These are phyloP conservation scores for Tolypocladium endophyticum DNA, from an alignment of 2,329 filamentous ascomycete genomes.

Conservation along the genomic window DNA sequence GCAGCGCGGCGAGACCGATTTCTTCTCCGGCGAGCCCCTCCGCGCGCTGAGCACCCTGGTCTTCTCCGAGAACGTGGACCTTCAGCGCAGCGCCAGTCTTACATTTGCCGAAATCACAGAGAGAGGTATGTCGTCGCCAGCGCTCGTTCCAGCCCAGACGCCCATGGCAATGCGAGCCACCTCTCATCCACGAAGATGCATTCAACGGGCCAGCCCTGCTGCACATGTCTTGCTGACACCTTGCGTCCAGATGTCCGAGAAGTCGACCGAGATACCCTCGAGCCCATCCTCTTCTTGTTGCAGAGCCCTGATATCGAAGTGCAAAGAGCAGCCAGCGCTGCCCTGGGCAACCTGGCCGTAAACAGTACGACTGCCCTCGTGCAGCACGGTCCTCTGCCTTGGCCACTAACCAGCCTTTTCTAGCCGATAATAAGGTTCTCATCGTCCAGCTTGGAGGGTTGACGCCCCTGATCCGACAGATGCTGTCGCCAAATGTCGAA, in stretches of 20 bases:
- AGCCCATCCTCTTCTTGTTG: slow-evolving; percentile 89
- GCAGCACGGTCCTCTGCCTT: neutral
- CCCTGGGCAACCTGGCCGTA: slow-evolving; percentile 89
- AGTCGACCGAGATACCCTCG: slow-evolving; percentile 88
- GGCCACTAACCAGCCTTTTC: slow-evolving; percentile 22
- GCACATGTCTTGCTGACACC: slow-evolving; percentile 1
- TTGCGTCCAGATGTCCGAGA: slow-evolving; percentile 72
- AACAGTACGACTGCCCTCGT: slow-evolving; percentile 57
- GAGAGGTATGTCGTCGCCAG: slow-evolving; percentile 54
- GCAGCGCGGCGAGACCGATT: slow-evolving; percentile 92
- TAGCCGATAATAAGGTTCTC: slow-evolving; percentile 94
- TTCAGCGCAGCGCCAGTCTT: slow-evolving; percentile 92
- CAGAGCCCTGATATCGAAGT: slow-evolving; percentile 96
- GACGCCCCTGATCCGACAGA: slow-evolving; percentile 86
- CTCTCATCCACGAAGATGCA: neutral
- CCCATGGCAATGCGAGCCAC: neutral
- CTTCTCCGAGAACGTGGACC: slow-evolving; percentile 96
- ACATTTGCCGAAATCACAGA: slow-evolving; percentile 99
- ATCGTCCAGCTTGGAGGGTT: slow-evolving; percentile 90
- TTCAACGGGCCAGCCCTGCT: neutral
- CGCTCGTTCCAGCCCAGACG: too few species aligned
- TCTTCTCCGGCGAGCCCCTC: slow-evolving; percentile 92
- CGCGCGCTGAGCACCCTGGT: slow-evolving; percentile 90
- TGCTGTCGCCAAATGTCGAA: slow-evolving; percentile 96
- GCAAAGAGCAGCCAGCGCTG: slow-evolving; percentile 90